Evolutionary conservation across 805 yeast genomes (phyloP).

Genomic region (Suhomyces tanzawaensis): DNA sequence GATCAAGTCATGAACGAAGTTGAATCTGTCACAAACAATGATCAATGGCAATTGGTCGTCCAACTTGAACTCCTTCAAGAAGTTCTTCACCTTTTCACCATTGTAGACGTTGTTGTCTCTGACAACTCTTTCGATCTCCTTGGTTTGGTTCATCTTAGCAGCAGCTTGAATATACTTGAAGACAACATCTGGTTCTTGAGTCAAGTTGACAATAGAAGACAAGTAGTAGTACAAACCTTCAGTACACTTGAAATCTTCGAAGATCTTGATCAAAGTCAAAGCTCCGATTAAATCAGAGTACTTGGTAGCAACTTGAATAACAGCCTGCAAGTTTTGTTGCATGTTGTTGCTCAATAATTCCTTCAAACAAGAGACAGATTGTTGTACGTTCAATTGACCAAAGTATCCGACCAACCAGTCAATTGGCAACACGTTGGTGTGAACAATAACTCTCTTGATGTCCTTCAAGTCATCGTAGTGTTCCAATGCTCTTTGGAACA

Average conservation of each 20-base stretch:
- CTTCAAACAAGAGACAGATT: constrained; percentile 79
- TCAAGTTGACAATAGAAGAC: constrained; percentile 87
- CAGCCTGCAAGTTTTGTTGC: constrained; percentile 87
- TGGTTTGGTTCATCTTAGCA: constrained; percentile 81
- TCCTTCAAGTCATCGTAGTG: constrained; percentile 93
- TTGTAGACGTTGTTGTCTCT: constrained; percentile 92
- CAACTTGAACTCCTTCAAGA: constrained; percentile 87
- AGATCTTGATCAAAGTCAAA: constrained; percentile 75
- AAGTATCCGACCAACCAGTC: constrained; percentile 94
- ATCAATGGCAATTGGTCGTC: constrained; percentile 96
- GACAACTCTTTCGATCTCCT: constrained; percentile 94
- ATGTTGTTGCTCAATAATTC: constrained; percentile 77
- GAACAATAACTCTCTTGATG: constrained; percentile 90
- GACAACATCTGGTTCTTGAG: constrained; percentile 93
- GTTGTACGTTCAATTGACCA: constrained; percentile 93
- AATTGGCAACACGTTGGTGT: constrained; percentile 77
- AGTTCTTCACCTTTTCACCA: constrained; percentile 97
- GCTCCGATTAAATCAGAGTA: constrained; percentile 93
- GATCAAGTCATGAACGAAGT: constrained; percentile 89
- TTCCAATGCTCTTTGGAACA: constrained; percentile 93
- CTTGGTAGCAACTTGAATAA: constrained; percentile 94
- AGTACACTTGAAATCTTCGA: constrained; percentile 87
- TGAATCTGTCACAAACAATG: constrained; percentile 90
- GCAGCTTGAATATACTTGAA: constrained; percentile 96
- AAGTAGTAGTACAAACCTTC: constrained; percentile 95